Base-by-base conservation (phyloP, 805 yeast species). In the Nakazawaea holstii region DNA sequence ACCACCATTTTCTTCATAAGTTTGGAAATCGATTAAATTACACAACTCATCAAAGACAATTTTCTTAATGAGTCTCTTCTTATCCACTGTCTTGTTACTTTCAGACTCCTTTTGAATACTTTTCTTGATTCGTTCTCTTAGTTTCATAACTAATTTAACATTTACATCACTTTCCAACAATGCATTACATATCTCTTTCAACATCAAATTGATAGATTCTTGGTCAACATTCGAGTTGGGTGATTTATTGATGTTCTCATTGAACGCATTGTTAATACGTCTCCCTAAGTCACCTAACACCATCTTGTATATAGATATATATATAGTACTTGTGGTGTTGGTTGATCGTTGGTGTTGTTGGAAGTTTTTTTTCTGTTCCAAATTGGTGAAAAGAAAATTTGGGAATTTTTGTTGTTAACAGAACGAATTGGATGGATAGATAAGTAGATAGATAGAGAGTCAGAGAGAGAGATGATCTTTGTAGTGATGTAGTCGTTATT, bases 151-250 rank as follows among this genome's bases (percentile, higher is more conserved):
- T 41, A 92, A 73, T 55, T 78, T 80, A 61, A 94, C 82, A 60
- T 94, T 94, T 24, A 92, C 98, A 66, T 92, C 99, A n/a, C 94
- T 77, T 65, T 91, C 97, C 49, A 94, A 71, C 49, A 92, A 74
- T 0, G 99, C 99, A 50, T 87, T 83, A 49, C 95, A 87, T 44
- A 92, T 83, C 57, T 87, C 95, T 63, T 92, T 92, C 56, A 94
- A 69, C 84, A 91, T 79, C 30, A 62, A 62, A 58, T 84, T 88
- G 44, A 86, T 75, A 11, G 83, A 84, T 28, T 71, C 64, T 33
- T 67, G 69, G 53, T 74, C 75, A 48, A 82, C 87, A 51, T 78
- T 84, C 35, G 79, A 73, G 14, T 72, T 76, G 43, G 64, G 68
- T 7, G 87, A 69, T 54, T 72, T 70, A 33, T 87, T 70, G 39